A percentile compares a stretch with the other conserved stretches of the same genome.
Evolutionary conservation across 768 basidiomycete genomes (phyloP).

Genomic region (Pholiota microspora): DNA sequence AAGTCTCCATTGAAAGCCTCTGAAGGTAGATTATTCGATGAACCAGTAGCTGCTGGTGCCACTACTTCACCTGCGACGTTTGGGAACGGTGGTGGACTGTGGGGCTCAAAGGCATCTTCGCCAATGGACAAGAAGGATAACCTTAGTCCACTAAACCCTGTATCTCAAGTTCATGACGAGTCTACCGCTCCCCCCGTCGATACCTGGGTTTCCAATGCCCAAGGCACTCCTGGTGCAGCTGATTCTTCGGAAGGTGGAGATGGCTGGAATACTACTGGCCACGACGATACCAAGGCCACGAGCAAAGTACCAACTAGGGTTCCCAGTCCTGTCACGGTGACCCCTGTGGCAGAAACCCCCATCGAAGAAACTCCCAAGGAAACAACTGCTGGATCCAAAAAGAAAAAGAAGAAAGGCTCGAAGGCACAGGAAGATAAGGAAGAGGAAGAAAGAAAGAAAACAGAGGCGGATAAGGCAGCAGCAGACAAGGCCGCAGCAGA

Average conservation of each 20-base stretch:
- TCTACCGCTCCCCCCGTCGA: slow-evolving; percentile 11
- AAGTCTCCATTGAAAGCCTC: slow-evolving; percentile 16
- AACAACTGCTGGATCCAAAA: slow-evolving; percentile 18
- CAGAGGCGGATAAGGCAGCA: not conserved
- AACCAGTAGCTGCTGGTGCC: slow-evolving; percentile 6
- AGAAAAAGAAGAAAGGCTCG: slow-evolving; percentile 25
- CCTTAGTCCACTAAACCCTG: slow-evolving; percentile 34
- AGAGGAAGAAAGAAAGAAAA: not conserved
- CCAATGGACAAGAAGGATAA: slow-evolving; percentile 22
- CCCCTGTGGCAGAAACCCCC: slow-evolving; percentile 13
- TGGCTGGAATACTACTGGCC: slow-evolving; percentile 9
- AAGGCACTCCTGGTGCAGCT: slow-evolving; percentile 4
- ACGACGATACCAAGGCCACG: not conserved
- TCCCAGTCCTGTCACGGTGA: slow-evolving; percentile 6
- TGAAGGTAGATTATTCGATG: slow-evolving; percentile 11
- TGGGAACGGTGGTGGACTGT: slow-evolving; percentile 7
- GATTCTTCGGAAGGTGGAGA: slow-evolving; percentile 8
- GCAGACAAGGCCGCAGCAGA: slow-evolving; percentile 12
- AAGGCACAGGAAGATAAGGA: not conserved
- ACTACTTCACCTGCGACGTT: not conserved
- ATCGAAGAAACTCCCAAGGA: slow-evolving; percentile 14
- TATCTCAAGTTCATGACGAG: slow-evolving; percentile 20
- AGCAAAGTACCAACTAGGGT: slow-evolving; percentile 7
- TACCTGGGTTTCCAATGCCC: slow-evolving; percentile 12
- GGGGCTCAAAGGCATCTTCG: slow-evolving; percentile 24